A percentile compares a stretch with the other conserved stretches of the same genome.
Conservation (phyloP, 768 basidiomycete genomes). For the Agaricus sinodeliciosus region DNA sequence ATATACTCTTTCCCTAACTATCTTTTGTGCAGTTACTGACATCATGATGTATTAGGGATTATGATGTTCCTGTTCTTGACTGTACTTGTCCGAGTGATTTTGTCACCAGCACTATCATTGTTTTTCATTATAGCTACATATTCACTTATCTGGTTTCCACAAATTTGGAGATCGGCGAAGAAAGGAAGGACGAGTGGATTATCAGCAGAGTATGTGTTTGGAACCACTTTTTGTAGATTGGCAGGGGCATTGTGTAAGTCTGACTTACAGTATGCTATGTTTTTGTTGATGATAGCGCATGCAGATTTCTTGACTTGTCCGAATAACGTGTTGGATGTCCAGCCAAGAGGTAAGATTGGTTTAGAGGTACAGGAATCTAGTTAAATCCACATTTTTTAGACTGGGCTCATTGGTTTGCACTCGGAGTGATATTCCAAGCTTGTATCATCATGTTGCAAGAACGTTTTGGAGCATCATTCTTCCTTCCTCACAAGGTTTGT, state of each 20-base stretch:
- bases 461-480: conserved; percentile 73
- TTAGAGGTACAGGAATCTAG: neutral
- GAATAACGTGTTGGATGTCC: conserved; percentile 78
- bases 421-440: conserved; percentile 59
- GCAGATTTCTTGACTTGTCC: conserved; percentile 81
- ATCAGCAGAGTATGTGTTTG: conserved; percentile 64
- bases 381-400: conserved; percentile 27
- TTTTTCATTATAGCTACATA: conserved; percentile 64
- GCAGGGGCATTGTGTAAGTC: conserved; percentile 70
- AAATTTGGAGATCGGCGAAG: conserved; percentile 71
- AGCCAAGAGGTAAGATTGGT: conserved; percentile 54
- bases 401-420: conserved; percentile 58
- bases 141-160: conserved; percentile 78
- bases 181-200: conserved; percentile 69
- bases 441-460: conserved; percentile 66
- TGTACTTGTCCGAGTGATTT: conserved; percentile 66
- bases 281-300: neutral
- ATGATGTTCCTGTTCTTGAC: conserved; percentile 63
- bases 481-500: conserved; percentile 60
- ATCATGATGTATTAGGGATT: conserved; percentile 41
- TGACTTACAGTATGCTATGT: neutral
- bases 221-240: conserved; percentile 66
- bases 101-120: conserved; percentile 60
- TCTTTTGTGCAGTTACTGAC: no score
- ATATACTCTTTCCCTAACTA: conserved; percentile 17